Conservation (phyloP, 345 rosid species). For the Arabidopsis suecica region DNA sequence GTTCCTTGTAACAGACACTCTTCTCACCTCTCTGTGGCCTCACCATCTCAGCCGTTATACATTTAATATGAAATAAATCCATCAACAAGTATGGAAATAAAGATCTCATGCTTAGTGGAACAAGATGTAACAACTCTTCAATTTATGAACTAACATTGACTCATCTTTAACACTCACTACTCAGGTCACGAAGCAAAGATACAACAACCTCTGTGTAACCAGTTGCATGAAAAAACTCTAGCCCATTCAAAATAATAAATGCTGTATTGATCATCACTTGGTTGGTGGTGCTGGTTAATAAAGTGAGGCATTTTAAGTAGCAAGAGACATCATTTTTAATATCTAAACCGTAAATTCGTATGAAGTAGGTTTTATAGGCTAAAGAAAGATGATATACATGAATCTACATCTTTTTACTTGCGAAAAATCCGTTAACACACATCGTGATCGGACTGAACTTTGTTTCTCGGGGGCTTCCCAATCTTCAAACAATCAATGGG, state of each 20-base stretch:
- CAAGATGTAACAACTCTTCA: conserved; percentile 2
- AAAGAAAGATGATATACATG: conserved; percentile 46
- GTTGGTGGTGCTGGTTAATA: conserved; percentile 1
- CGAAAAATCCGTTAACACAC: conserved; percentile 54
- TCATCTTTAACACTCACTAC: conserved; percentile 29
- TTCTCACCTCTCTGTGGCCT: conserved; percentile 50
- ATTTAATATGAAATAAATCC: conserved; percentile 66
- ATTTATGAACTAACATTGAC: conserved; percentile 35
- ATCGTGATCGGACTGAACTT: conserved; percentile 65
- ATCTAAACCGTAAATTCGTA: conserved; percentile 34
- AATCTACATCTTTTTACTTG: conserved; percentile 26
- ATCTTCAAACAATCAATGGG: conserved; percentile 85
- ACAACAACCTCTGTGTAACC: conserved; percentile 53
- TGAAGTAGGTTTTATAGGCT: conserved; percentile 26
- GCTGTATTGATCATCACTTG: conserved; percentile 6
- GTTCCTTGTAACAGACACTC: conserved; percentile 47
- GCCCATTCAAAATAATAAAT: not conserved
- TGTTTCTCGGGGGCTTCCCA: conserved; percentile 83
- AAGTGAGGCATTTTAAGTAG: conserved; percentile 20
- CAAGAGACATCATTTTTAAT: not conserved
- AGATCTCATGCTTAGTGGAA: conserved; percentile 57
- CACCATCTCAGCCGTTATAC: conserved; percentile 60
- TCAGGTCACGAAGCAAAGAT: conserved; percentile 54
- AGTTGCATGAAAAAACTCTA: conserved; percentile 48
- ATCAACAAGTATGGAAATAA: conserved; percentile 57